Conservation (phyloP, 768 basidiomycete species). For the Filobasidium floriforme region DNA sequence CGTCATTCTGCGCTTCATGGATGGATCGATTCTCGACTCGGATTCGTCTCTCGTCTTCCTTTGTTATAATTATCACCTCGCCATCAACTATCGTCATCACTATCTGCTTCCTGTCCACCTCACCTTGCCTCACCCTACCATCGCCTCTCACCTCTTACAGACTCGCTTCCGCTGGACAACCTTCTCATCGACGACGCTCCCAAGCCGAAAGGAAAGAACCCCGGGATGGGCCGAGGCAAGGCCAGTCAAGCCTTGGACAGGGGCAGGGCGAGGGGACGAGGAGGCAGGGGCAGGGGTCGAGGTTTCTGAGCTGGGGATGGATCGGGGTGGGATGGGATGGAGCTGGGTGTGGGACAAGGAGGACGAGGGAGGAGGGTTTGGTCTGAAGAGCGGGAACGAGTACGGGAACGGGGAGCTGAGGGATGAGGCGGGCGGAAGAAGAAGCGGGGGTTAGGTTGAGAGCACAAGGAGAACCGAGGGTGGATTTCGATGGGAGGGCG, state of each 20-base stretch:
- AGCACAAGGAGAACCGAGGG: too few species aligned
- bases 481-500: too few species aligned
- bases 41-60: not conserved
- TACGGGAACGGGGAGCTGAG: not conserved
- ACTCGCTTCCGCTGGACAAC: constrained; percentile 91
- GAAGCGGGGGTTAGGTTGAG: too few species aligned
- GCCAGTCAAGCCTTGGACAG: constrained; percentile 30
- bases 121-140: not conserved
- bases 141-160: constrained; percentile 38
- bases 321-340: not conserved
- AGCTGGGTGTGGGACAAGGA: not conserved
- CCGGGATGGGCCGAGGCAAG: constrained; percentile 45
- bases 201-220: constrained; percentile 81
- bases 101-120: not conserved
- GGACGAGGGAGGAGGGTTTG: not conserved
- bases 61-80: not conserved
- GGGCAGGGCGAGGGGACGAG: constrained; percentile 51
- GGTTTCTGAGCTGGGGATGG: constrained; percentile 40
- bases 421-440: too few species aligned
- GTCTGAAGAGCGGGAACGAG: not conserved
- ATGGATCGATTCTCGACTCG: not conserved
- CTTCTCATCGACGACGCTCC: constrained; percentile 95
- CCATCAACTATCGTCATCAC: constrained; percentile 11
- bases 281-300: constrained; percentile 52
- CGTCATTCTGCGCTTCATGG: not conserved